These are phyloP conservation scores for Polychaeton citri DNA, from an alignment of 2,329 filamentous ascomycete species.

Conservation along the genomic window DNA sequence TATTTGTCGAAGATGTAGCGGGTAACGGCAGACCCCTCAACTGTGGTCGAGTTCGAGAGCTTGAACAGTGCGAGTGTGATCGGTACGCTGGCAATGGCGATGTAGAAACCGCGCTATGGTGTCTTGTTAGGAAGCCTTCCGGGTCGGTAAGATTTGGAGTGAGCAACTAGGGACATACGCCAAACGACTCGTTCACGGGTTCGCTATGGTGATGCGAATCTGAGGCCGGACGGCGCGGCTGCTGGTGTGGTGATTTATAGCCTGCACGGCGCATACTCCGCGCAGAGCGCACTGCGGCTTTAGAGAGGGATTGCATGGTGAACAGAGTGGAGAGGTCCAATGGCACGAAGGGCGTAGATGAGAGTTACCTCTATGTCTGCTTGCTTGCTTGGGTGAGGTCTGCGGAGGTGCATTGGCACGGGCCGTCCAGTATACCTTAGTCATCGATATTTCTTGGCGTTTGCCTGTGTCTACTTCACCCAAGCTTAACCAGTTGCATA, in stretches of 20 bases:
- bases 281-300: slow-evolving; percentile 29
- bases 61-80: slow-evolving; percentile 30
- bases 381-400: neutral
- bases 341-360: neutral
- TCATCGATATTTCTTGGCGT: neutral
- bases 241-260: slow-evolving; percentile 28
- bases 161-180: slow-evolving; percentile 29
- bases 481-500: no score
- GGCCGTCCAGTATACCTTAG: neutral
- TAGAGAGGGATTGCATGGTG: slow-evolving; percentile 33
- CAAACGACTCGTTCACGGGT: slow-evolving; percentile 35
- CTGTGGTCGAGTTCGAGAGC: slow-evolving; percentile 26
- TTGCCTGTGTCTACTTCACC: neutral
- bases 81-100: slow-evolving; percentile 33
- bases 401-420: neutral
- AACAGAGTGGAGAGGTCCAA: slow-evolving; percentile 1
- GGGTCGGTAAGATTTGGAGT: slow-evolving; percentile 5
- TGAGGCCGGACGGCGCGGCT: slow-evolving; percentile 17
- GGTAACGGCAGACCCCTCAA: slow-evolving; percentile 31
- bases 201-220: slow-evolving; percentile 15
- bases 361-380: neutral
- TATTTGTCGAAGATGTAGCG: slow-evolving; percentile 45
- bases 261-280: slow-evolving; percentile 23
- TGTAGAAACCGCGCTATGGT: slow-evolving; percentile 33
- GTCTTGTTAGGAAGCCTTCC: slow-evolving; percentile 4